A percentile compares a stretch with the other conserved stretches of the same genome.
Conservation (phyloP, 2,329 filamentous ascomycete genomes). For the Neopestalotiopsis rosae region DNA sequence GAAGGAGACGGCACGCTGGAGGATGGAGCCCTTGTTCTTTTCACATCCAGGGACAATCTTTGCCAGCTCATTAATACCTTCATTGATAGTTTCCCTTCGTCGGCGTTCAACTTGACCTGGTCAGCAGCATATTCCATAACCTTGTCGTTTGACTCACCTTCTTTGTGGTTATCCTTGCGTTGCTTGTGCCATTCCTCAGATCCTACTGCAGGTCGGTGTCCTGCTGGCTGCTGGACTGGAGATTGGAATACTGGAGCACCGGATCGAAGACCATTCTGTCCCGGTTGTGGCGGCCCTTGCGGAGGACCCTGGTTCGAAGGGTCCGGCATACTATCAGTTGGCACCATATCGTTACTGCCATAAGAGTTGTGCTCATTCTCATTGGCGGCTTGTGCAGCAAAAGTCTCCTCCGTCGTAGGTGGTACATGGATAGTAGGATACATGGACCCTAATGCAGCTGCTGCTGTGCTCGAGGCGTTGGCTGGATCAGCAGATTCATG, state of each 20-base stretch:
- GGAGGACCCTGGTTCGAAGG: constrained; percentile 30
- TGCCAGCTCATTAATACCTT: constrained; percentile 96
- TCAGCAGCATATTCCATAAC: constrained; percentile 22
- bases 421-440: constrained; percentile 66
- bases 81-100: constrained; percentile 96
- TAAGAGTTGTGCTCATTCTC: constrained; percentile 45
- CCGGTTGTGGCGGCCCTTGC: constrained; percentile 25
- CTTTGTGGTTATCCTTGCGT: constrained; percentile 97
- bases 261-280: constrained; percentile 45
- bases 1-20: constrained; percentile 91
- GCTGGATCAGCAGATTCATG: constrained; percentile 54
- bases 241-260: not conserved
- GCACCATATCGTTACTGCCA: constrained; percentile 39
- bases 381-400: constrained; percentile 55
- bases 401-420: constrained; percentile 63
- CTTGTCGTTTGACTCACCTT: constrained; percentile 65
- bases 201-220: constrained; percentile 82
- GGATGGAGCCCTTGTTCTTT: constrained; percentile 98
- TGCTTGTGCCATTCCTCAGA: constrained; percentile 98
- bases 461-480: constrained; percentile 64
- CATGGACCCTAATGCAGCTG: constrained; percentile 62
- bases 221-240: constrained; percentile 28
- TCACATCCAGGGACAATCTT: constrained; percentile 98
- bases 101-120: constrained; percentile 80
- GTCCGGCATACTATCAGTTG: constrained; percentile 42